These are phyloP conservation scores for Seiridium cupressi DNA, from an alignment of 2,329 filamentous ascomycete genomes.

Conservation along the genomic window DNA sequence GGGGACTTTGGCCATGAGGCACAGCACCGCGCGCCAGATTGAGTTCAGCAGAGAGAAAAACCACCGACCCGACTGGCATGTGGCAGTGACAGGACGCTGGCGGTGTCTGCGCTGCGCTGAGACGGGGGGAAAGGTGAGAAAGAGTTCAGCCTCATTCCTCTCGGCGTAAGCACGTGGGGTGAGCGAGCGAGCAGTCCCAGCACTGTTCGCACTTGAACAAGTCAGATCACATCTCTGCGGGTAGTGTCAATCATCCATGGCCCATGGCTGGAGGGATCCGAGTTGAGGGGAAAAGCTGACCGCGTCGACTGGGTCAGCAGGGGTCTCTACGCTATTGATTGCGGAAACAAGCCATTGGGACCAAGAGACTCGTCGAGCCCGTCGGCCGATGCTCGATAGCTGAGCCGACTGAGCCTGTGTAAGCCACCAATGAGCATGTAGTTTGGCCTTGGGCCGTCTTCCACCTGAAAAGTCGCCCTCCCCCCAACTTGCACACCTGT, in stretches of 20 bases:
- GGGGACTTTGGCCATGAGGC: background rate
- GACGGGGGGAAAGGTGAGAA: background rate
- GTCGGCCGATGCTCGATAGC: background rate
- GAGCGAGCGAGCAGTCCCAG: background rate
- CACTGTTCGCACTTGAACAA: background rate
- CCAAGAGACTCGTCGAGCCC: background rate
- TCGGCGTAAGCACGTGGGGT: background rate
- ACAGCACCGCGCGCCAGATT: background rate
- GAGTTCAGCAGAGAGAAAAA: background rate
- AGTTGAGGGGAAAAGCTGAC: background rate
- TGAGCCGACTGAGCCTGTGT: background rate
- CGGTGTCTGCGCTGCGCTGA: background rate
- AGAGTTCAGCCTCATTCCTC: conserved; percentile 7
- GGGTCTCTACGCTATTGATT: background rate
- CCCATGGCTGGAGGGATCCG: background rate
- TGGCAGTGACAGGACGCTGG: background rate
- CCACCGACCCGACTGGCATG: background rate
- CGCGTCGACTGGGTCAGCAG: background rate
- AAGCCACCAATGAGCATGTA: background rate
- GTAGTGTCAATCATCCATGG: background rate
- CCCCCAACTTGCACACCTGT: too few relatives aligned
- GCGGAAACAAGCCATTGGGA: conserved; percentile 2
- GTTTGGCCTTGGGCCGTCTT: too few relatives aligned
- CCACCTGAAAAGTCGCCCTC: too few relatives aligned
- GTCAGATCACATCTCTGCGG: background rate